Conservation (phyloP, 345 rosid genomes). For the Durio zibethinus region DNA sequence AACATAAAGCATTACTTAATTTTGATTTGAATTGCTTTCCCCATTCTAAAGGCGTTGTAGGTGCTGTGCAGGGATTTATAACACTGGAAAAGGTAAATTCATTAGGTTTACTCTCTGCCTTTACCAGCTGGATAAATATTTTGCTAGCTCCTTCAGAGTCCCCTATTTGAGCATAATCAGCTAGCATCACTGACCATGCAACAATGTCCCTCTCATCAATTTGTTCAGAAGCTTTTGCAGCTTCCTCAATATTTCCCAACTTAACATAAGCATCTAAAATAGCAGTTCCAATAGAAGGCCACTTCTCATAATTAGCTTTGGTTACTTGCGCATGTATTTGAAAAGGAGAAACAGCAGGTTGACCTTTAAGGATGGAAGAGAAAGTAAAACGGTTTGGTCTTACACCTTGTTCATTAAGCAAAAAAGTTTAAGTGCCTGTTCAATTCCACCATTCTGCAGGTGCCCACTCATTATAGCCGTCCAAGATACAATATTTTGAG, state of each 20-base stretch:
- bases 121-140: slow-evolving; percentile 44
- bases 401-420: slow-evolving; percentile 57
- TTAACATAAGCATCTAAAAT: slow-evolving; percentile 79
- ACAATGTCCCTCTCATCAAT: slow-evolving; percentile 72
- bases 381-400: slow-evolving; percentile 76
- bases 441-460: slow-evolving; percentile 55
- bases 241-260: slow-evolving; percentile 50
- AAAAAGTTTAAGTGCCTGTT: slow-evolving; percentile 53
- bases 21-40: slow-evolving; percentile 82
- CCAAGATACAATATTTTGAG: slow-evolving; percentile 64
- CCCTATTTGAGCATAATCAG: slow-evolving; percentile 71
- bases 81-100: slow-evolving; percentile 79
- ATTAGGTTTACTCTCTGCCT: slow-evolving; percentile 56
- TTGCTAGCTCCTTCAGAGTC: slow-evolving; percentile 64
- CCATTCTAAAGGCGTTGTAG: slow-evolving; percentile 63
- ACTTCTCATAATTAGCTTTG: slow-evolving; percentile 56
- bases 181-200: slow-evolving; percentile 91
- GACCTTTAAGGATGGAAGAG: slow-evolving; percentile 68
- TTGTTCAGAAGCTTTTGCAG: slow-evolving; percentile 48
- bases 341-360: slow-evolving; percentile 49
- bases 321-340: slow-evolving; percentile 69
- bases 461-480: slow-evolving; percentile 78
- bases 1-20: slow-evolving; percentile 49
- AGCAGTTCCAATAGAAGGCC: slow-evolving; percentile 70
- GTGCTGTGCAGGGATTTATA: slow-evolving; percentile 67